Evolutionary conservation across 2,329 filamentous ascomycete species (phyloP).

Genomic region (Venturia effusa): DNA sequence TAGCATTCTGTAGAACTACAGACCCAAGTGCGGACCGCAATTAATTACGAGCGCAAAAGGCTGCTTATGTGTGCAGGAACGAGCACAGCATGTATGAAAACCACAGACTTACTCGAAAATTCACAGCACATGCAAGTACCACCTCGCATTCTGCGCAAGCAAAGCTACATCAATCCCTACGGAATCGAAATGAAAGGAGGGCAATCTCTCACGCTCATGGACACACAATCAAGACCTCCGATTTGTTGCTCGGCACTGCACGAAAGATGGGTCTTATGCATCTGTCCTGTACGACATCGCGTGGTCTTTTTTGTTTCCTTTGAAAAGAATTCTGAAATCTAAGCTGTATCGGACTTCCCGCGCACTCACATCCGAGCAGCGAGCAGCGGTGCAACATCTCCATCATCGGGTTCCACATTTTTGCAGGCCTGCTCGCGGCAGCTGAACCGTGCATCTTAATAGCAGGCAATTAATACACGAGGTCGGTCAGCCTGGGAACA

Average conservation of each 20-base stretch:
- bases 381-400: background rate
- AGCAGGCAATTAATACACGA: background rate
- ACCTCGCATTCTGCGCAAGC: conserved; percentile 1
- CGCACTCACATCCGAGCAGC: background rate
- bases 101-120: background rate
- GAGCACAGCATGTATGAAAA: background rate
- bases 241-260: background rate
- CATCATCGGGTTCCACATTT: background rate
- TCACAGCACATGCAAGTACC: background rate
- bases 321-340: background rate
- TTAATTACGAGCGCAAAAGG: background rate
- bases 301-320: background rate
- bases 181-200: conserved; percentile 6
- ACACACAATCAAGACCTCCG: background rate
- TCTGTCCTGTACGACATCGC: conserved; percentile 1
- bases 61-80: background rate
- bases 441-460: background rate
- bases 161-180: background rate
- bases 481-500: background rate
- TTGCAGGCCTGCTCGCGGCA: background rate
- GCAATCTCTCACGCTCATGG: background rate
- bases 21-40: background rate
- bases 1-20: background rate
- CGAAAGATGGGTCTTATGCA: background rate
- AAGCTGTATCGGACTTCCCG: background rate